Evolutionary conservation across 208 protist species (phyloP), one percentile per base, ranked within the genome.

Genomic region (Leishmania turanica): DNA sequence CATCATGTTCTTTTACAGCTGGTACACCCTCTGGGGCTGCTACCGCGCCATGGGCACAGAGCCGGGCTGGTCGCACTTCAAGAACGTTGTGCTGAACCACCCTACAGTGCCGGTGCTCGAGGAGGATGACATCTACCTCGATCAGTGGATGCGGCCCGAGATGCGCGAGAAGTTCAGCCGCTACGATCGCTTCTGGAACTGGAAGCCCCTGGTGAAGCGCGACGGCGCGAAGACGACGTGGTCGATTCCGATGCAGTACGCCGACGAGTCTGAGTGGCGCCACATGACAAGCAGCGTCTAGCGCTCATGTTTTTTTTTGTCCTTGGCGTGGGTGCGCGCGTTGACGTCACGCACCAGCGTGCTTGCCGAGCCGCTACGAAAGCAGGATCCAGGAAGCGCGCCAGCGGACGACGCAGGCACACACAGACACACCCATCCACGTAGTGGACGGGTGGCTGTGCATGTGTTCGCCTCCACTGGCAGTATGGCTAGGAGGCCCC

Each of bases 91-190:
- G 58, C 78, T 95, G 40, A 88, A 85, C 65, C 90, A 92, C 77
- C 93, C 95, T 4, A 92, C 92, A 76, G 86, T 87, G 53, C 95
- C 95, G 31, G 90, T 90, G n/a, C 77, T 97, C 8, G 95, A 96
- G 82, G 92, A 96, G 81, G 95, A 97, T 74, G 95, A 96, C 76
- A 96, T 97, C 65, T 97, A 93, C 81, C 85, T 97, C 19, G 95
- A 97, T 77, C 92, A 95, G 90, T 97, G 95, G 95, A 88, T 93
- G 78, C 85, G 91, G n/a, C 95, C 92, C 47, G 92, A 96, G 80
- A 94, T 94, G 84, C 87, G 95, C 0, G 93, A 96, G 86, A 95
- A 95, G 87, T 92, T 93, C 74, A 87, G 83, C 66, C 90, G 90
- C 68, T 91, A 92, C 69, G 93, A 97, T 11, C 86, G 88, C 53